These are phyloP conservation scores for Terana coerulea DNA, from an alignment of 768 basidiomycete species.

Conservation along the genomic window DNA sequence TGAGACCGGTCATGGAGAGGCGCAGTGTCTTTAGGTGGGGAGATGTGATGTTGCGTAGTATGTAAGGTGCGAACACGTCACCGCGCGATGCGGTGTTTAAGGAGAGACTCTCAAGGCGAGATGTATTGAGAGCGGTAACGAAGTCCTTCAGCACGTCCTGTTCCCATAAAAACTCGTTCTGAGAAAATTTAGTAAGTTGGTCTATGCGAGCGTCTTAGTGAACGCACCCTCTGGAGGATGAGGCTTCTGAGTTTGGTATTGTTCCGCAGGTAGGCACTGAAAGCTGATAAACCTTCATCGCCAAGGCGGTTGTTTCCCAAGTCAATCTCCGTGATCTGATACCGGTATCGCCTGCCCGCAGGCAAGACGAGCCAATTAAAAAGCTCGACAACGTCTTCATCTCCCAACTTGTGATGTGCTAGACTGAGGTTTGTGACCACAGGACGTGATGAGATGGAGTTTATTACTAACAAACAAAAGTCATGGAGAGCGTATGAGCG, in stretches of 20 bases:
- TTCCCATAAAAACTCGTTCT: neutral
- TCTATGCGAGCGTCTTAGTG: neutral
- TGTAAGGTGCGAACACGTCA: neutral
- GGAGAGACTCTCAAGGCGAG: neutral
- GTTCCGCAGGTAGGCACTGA: neutral
- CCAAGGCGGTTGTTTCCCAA: neutral
- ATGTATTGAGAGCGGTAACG: neutral
- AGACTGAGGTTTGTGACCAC: neutral
- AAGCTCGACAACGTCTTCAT: neutral
- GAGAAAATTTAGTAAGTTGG: neutral
- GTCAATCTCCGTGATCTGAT: neutral
- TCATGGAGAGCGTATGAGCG: neutral
- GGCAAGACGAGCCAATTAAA: neutral
- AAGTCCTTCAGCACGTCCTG: neutral
- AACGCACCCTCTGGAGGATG: neutral
- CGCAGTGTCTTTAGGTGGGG: neutral
- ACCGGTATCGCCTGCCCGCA: neutral
- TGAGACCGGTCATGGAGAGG: neutral
- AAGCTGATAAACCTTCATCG: neutral
- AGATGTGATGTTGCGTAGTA: neutral
- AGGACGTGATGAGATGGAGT: neutral
- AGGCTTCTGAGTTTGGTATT: neutral
- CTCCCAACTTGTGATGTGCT: neutral
- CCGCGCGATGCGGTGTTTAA: neutral
- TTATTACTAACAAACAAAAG: neutral